phyloP scores from a whole-genome alignment of 2,329 filamentous ascomycete genomes.

The Apiospora pterosperma region DNA sequence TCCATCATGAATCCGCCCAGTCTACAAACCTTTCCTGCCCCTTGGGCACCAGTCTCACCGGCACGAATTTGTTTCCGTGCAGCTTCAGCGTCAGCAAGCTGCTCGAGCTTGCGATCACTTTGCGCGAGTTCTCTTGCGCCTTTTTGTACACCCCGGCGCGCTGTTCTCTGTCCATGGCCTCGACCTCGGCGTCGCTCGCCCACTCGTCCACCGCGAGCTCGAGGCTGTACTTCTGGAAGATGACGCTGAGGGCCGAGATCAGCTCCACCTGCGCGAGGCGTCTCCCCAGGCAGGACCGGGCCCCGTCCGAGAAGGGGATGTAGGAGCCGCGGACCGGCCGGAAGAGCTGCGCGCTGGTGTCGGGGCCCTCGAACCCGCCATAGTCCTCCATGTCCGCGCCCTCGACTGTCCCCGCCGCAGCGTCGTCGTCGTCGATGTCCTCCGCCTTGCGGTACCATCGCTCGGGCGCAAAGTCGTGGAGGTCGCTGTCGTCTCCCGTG shows the following conservation, averaged over 20 bases:
- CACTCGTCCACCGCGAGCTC: constrained; percentile 67
- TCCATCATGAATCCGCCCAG: constrained; percentile 11
- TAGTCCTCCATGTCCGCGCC: constrained; percentile 49
- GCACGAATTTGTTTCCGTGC: constrained; percentile 55
- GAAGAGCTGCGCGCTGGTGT: constrained; percentile 61
- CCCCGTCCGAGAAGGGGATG: constrained; percentile 56
- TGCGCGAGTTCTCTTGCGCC: constrained; percentile 53
- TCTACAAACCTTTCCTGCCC: constrained; percentile 66
- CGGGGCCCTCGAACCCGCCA: constrained; percentile 56
- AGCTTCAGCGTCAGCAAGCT: constrained; percentile 73
- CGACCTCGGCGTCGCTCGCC: constrained; percentile 51
- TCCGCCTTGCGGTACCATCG: constrained; percentile 58
- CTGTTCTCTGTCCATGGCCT: constrained; percentile 41
- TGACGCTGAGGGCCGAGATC: constrained; percentile 49
- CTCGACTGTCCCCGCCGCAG: constrained; percentile 8
- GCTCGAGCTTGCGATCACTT: constrained; percentile 50
- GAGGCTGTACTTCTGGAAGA: constrained; percentile 59
- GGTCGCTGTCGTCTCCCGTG: constrained; percentile 53
- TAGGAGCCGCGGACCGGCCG: constrained; percentile 53
- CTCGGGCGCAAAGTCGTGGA: constrained; percentile 68
- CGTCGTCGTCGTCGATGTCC: constrained; percentile 7
- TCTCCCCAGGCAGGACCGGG: constrained; percentile 54
- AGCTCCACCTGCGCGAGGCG: constrained; percentile 60
- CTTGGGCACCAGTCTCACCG: constrained; percentile 64
- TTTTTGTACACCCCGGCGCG: constrained; percentile 55